phyloP scores from a whole-genome alignment of 371 early-diverging fungal species.

The Rhizopus arrhizus region DNA sequence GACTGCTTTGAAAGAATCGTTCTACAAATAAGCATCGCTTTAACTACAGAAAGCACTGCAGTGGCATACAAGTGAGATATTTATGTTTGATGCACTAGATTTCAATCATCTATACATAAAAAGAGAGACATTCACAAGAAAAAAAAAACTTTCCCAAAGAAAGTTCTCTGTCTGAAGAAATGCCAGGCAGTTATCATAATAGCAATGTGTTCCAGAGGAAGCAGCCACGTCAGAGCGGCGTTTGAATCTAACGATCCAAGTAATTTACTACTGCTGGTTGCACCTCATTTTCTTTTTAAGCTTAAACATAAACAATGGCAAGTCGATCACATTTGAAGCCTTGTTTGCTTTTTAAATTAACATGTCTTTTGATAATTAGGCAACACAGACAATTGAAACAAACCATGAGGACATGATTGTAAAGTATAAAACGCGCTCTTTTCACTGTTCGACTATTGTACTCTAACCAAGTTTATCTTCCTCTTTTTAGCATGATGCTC shows the following conservation, averaged over 20 bases:
- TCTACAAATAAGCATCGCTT: too few species aligned
- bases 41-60: too few species aligned
- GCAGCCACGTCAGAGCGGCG: conserved; percentile 2
- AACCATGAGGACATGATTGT: conserved; percentile 95
- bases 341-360: neutral
- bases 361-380: conserved; percentile 1
- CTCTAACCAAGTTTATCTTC: neutral
- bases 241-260: neutral
- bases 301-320: neutral
- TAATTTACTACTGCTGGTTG: neutral
- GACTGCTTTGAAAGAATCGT: too few species aligned
- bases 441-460: conserved; percentile 9
- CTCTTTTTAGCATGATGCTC: conserved; percentile 89
- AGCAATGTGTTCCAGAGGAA: too few species aligned
- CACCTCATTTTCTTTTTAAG: neutral
- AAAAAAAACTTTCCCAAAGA: too few species aligned
- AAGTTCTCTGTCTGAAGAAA: too few species aligned
- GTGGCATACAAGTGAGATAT: too few species aligned
- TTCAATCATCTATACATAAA: too few species aligned
- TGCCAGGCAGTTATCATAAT: too few species aligned
- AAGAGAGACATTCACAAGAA: too few species aligned
- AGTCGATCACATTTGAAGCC: neutral
- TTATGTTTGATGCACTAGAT: too few species aligned
- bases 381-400: conserved; percentile 76
- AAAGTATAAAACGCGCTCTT: conserved; percentile 21